Percentiles rank a stretch among this genome's conserved stretches.
Conservation (phyloP, 1,284 basidiomycete species). For the Cryptococcus sp. region DNA sequence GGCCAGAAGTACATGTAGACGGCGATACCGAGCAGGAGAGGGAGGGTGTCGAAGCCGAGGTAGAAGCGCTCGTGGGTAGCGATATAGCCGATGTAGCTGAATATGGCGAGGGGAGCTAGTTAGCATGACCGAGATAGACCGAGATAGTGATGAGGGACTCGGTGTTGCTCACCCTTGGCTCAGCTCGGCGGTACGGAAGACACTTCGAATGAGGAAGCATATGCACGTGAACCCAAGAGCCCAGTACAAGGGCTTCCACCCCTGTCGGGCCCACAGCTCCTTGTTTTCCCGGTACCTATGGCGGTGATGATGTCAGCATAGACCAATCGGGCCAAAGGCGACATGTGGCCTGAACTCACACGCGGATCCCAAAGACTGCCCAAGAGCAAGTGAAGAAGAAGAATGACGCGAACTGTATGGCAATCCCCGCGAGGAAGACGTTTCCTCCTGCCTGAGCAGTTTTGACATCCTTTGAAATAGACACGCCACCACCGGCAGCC, state of each 20-base stretch:
- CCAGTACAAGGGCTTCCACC: slow-evolving; percentile 61
- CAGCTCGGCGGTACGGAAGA: slow-evolving; percentile 65
- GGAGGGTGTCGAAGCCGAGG: slow-evolving; percentile 62
- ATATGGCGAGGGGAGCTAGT: not conserved
- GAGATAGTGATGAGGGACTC: too few species aligned
- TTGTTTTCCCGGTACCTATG: slow-evolving; percentile 49
- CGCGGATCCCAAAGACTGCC: slow-evolving; percentile 58
- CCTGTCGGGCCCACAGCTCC: slow-evolving; percentile 55
- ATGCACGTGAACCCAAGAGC: slow-evolving; percentile 61
- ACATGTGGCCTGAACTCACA: slow-evolving; percentile 40
- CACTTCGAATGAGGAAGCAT: slow-evolving; percentile 65
- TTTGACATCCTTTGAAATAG: slow-evolving; percentile 34
- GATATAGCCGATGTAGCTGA: slow-evolving; percentile 57
- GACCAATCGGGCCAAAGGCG: not conserved
- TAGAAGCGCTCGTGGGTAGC: slow-evolving; percentile 63
- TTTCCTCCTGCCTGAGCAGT: slow-evolving; percentile 45
- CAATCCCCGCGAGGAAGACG: slow-evolving; percentile 64
- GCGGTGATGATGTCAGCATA: not conserved
- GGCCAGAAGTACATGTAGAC: slow-evolving; percentile 45
- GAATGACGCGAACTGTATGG: slow-evolving; percentile 63
- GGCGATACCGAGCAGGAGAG: slow-evolving; percentile 59
- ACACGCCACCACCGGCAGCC: slow-evolving; percentile 51
- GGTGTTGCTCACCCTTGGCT: slow-evolving; percentile 55
- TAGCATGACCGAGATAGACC: too few species aligned
- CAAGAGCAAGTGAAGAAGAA: slow-evolving; percentile 60